Percentiles rank a stretch among this genome's conserved stretches.
phyloP scores from a whole-genome alignment of 768 basidiomycete species.

The Tylopilus plumbeoviolaceoides region DNA sequence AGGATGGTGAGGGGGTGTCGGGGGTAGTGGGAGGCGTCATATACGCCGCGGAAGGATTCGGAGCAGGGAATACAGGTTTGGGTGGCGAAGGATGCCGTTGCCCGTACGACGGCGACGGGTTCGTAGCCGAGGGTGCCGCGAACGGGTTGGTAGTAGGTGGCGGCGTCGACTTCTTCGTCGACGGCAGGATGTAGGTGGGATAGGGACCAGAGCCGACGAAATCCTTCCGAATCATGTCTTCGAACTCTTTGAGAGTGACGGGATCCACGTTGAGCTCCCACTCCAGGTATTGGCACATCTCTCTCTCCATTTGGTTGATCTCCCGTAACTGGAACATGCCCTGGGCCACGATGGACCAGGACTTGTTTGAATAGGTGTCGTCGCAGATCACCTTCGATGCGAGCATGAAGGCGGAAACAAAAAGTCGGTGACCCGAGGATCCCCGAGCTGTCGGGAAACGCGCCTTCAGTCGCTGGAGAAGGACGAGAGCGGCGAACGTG shows the following conservation, averaged over 20 bases:
- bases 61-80: conserved; percentile 21
- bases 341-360: conserved; percentile 88
- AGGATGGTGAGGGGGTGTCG: conserved; percentile 52
- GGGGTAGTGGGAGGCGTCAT: conserved; percentile 37
- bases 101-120: conserved; percentile 27
- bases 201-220: conserved; percentile 55
- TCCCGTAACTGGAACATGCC: conserved; percentile 75
- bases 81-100: conserved; percentile 31
- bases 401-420: conserved; percentile 74
- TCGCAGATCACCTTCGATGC: conserved; percentile 83
- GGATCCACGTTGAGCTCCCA: conserved; percentile 85
- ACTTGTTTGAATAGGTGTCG: conserved; percentile 92
- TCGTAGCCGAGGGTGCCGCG: conserved; percentile 29
- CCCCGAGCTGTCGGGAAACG: conserved; percentile 76
- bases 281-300: conserved; percentile 85
- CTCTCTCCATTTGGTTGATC: conserved; percentile 80
- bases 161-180: conserved; percentile 59
- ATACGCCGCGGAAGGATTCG: conserved; percentile 16
- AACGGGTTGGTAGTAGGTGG: conserved; percentile 30
- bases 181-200: conserved; percentile 57
- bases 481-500: conserved; percentile 35
- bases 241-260: conserved; percentile 55
- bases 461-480: conserved; percentile 63
- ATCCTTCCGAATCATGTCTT: conserved; percentile 55
- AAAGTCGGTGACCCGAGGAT: conserved; percentile 66